A percentile compares a stretch with the other conserved stretches of the same genome.
Evolutionary conservation across 148 eudicot species (phyloP).

Genomic region (Amaranthus hypochondriacus): DNA sequence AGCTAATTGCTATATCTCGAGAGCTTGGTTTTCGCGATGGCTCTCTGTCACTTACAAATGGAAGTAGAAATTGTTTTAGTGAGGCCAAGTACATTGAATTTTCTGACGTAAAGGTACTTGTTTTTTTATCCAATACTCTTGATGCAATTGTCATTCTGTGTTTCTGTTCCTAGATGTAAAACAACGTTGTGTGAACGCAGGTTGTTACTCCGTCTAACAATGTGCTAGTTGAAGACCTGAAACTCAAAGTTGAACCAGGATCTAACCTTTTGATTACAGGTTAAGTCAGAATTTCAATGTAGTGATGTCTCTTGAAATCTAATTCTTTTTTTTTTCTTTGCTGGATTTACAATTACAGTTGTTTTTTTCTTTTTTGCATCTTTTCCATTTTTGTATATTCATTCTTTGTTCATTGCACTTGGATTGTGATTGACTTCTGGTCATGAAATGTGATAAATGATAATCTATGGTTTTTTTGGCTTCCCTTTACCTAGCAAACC

Average conservation of each 20-base stretch:
- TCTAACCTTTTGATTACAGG: constrained; percentile 98
- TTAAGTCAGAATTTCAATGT: constrained; percentile 18
- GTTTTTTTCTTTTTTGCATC: background rate
- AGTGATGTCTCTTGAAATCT: background rate
- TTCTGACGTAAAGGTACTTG: constrained; percentile 74
- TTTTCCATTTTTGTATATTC: background rate
- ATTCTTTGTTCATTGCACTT: background rate
- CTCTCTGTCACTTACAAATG: constrained; percentile 56
- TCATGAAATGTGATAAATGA: background rate
- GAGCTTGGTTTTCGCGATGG: constrained; percentile 63
- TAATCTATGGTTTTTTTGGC: background rate
- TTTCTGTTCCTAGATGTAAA: background rate
- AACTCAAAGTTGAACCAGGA: constrained; percentile 79
- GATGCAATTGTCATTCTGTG: constrained; percentile 7
- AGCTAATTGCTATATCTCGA: constrained; percentile 72
- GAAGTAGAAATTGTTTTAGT: constrained; percentile 71
- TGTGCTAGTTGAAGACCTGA: constrained; percentile 85
- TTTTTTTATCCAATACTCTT: background rate
- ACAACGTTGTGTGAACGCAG: constrained; percentile 31
- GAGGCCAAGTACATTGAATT: constrained; percentile 94
- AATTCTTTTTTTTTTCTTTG: background rate
- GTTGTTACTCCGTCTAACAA: constrained; percentile 97
- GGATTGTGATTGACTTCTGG: background rate
- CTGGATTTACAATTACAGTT: background rate
- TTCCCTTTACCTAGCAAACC: background rate